These are phyloP conservation scores for Westerdykella sp. DNA, from an alignment of 2,329 filamentous ascomycete species.

Conservation along the genomic window DNA sequence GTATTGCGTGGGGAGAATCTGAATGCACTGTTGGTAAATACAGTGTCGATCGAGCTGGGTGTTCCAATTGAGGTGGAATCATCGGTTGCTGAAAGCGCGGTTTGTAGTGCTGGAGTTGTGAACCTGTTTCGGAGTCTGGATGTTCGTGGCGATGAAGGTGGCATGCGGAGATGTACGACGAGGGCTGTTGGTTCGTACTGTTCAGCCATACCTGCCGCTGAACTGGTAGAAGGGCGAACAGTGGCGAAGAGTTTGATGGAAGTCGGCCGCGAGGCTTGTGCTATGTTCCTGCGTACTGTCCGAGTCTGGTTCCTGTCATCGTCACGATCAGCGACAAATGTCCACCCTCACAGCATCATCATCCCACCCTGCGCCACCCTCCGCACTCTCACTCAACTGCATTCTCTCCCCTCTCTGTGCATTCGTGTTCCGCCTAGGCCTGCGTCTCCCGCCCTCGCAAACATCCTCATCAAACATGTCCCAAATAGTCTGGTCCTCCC, in stretches of 20 bases:
- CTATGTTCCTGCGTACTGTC: background rate
- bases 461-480: conserved; percentile 12
- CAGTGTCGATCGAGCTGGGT: too few species aligned
- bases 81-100: too few species aligned
- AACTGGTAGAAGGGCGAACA: background rate
- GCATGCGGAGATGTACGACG: too few species aligned
- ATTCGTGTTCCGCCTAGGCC: background rate
- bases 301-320: background rate
- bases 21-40: too few species aligned
- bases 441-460: background rate
- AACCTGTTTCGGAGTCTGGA: too few species aligned
- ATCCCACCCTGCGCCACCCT: background rate
- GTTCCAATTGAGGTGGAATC: too few species aligned
- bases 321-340: background rate
- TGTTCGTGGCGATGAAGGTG: too few species aligned
- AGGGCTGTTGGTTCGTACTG: too few species aligned
- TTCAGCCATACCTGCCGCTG: background rate
- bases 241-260: background rate
- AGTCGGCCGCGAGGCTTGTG: background rate
- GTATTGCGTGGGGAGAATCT: too few species aligned
- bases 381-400: background rate
- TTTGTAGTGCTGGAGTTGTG: too few species aligned
- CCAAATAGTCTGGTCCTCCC: conserved; percentile 9
- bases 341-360: background rate
- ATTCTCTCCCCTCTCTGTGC: background rate